These are phyloP conservation scores for Mrakiaceae sp. DNA, from an alignment of 1,284 basidiomycete genomes.

Conservation along the genomic window DNA sequence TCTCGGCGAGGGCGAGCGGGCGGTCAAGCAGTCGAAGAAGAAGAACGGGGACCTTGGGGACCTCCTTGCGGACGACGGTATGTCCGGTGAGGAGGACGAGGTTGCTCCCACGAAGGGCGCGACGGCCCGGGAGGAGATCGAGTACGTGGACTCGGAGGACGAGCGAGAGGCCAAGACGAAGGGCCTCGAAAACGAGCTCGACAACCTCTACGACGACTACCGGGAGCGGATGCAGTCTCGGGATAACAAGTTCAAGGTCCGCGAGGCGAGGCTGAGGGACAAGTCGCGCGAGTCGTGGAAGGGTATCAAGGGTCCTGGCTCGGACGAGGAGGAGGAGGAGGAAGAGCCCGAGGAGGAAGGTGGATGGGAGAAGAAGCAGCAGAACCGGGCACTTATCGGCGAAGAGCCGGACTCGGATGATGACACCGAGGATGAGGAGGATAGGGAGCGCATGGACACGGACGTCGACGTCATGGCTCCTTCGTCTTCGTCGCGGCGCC, in stretches of 20 bases:
- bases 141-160: constrained; percentile 53
- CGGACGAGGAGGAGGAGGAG: constrained; percentile 29
- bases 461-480: constrained; percentile 23
- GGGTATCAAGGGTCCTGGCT: constrained; percentile 44
- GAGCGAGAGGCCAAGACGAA: constrained; percentile 53
- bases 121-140: constrained; percentile 40
- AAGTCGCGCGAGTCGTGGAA: constrained; percentile 60
- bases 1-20: constrained; percentile 47
- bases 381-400: constrained; percentile 47
- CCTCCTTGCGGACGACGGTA: constrained; percentile 40
- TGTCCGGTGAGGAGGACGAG: constrained; percentile 25
- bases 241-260: constrained; percentile 82
- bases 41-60: constrained; percentile 39
- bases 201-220: constrained; percentile 81
- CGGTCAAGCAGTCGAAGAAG: constrained; percentile 34
- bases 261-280: constrained; percentile 66
- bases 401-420: constrained; percentile 40
- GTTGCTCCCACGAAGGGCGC: constrained; percentile 29
- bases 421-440: constrained; percentile 28
- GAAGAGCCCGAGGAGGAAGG: constrained; percentile 29
- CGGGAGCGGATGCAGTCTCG: constrained; percentile 67
- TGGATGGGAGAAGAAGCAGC: constrained; percentile 29
- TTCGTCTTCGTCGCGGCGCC: constrained; percentile 13
- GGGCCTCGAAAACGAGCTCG: constrained; percentile 73
- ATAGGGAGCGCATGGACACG: constrained; percentile 30